Evolutionary conservation across 2,329 filamentous ascomycete genomes (phyloP), one percentile per base, ranked within the genome.

Genomic region (Paramyrothecium sp.): DNA sequence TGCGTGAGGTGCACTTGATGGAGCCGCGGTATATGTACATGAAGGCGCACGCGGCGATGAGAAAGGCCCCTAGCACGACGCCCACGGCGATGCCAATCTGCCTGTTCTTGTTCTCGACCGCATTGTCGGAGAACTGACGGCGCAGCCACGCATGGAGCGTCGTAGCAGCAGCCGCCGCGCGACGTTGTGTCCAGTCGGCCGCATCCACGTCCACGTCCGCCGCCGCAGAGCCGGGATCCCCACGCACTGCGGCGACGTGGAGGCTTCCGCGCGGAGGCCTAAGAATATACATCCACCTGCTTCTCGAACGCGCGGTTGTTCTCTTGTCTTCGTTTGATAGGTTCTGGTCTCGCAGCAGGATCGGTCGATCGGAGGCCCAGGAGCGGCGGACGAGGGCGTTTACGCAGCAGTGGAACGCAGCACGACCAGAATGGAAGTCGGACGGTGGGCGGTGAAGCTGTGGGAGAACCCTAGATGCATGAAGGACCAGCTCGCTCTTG

Each of bases 61-160:
- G 55, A 56, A 80, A 80, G 20, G 72, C 62, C 23, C 71, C 70
- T 20, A 79, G 65, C 3, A 75, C 65, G 46, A 80, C 65, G 57
- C 73, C 77, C 49, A 80, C 72, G 3, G 76, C 70, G 57, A 78
- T 67, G 55, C 77, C 77, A 55, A 78, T 79, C 34, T 72, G 75
- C 54, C 71, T 68, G 61, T 78, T 75, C 34, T 70, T 72, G 44
- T 74, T 71, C 17, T 71, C 63, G 50, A 61, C 54, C 5, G 65
- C 60, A 48, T 65, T 63, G 34, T 59, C 58, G 34, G 67, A 68
- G 56, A 68, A 66, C 53, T 71, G 69, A 17, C 67, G 64, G 51
- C 60, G 61, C n/a, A 51, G 23, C 44, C 30, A 59, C 41, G 38
- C 48, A 58, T 51, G 49, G 26, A 51, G 49, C 20, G 13, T 12